Percentiles rank a stretch among this genome's conserved stretches.
Evolutionary conservation across 2,329 filamentous ascomycete species (phyloP).

Genomic region (Plenodomus lindquistii): DNA sequence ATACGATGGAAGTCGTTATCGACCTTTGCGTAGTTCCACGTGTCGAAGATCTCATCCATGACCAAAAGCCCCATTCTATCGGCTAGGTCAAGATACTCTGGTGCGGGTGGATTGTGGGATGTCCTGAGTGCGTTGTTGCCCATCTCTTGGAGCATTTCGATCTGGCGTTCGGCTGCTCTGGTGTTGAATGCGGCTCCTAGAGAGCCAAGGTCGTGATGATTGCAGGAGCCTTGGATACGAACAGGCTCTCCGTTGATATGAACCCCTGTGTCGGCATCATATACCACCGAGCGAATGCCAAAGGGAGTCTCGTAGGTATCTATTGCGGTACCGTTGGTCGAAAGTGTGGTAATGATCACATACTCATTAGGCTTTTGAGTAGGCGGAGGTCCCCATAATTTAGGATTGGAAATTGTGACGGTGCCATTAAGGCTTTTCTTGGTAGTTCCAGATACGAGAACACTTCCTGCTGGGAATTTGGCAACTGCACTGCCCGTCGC

Average conservation of each 20-base stretch:
- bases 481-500: conserved; percentile 33
- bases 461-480: conserved; percentile 36
- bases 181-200: conserved; percentile 57
- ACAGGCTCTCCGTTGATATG: conserved; percentile 54
- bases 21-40: conserved; percentile 54
- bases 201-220: conserved; percentile 57
- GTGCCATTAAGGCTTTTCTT: conserved; percentile 45
- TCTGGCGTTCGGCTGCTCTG: conserved; percentile 55
- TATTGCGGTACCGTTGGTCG: conserved; percentile 22
- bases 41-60: conserved; percentile 60
- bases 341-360: conserved; percentile 51
- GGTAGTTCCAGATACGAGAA: conserved; percentile 36
- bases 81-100: conserved; percentile 55
- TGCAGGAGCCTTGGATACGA: conserved; percentile 53
- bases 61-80: conserved; percentile 57
- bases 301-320: conserved; percentile 57
- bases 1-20: conserved; percentile 57
- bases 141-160: conserved; percentile 56
- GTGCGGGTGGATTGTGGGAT: conserved; percentile 59
- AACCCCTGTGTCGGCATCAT: conserved; percentile 49
- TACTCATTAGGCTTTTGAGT: conserved; percentile 55
- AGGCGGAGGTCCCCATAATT: conserved; percentile 56
- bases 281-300: conserved; percentile 53
- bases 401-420: conserved; percentile 43
- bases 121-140: conserved; percentile 58